Conservation (phyloP, 441 rosid species). For the Erodium texanum region DNA sequence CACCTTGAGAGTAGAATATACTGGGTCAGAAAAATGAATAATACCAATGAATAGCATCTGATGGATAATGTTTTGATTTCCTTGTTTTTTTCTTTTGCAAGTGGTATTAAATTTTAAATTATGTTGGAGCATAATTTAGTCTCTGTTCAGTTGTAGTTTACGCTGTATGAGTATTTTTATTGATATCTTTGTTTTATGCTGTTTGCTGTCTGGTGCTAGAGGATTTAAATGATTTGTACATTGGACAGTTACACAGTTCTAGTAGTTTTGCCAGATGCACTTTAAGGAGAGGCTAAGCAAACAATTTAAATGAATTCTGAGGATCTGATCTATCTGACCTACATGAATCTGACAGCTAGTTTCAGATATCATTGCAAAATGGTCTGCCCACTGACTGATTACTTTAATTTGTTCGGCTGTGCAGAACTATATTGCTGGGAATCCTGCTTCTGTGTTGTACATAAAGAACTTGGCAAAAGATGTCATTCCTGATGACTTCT, state of each 20-base stretch:
- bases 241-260: background rate
- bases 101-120: no score
- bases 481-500: constrained; percentile 66
- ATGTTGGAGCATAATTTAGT: no score
- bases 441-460: constrained; percentile 71
- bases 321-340: background rate
- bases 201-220: no score
- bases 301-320: background rate
- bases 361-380: background rate
- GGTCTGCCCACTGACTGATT: background rate
- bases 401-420: constrained; percentile 17
- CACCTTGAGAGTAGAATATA: no score
- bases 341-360: background rate
- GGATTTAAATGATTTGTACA: background rate
- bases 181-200: no score
- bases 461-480: constrained; percentile 91
- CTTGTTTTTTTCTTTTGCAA: no score
- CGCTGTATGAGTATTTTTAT: no score
- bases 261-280: background rate
- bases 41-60: no score
- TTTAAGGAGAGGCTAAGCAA: background rate
- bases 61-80: no score
- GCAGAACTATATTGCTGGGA: constrained; percentile 88
- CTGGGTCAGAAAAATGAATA: no score
- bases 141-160: no score